Conservation (phyloP, 805 yeast species). For the Yarrowia sp. region DNA sequence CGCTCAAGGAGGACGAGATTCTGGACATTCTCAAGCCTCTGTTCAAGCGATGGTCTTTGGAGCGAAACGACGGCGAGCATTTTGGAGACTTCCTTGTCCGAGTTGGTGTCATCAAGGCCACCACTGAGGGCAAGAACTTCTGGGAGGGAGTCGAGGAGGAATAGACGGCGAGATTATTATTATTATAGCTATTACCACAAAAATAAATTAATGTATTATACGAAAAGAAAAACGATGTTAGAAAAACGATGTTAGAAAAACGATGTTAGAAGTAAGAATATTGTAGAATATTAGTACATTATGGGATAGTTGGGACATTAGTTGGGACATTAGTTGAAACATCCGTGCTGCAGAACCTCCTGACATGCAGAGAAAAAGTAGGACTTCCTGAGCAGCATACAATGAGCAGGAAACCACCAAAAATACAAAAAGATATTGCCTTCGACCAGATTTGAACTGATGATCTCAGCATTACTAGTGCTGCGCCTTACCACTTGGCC, state of each 20-base stretch:
- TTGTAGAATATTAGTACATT: too few species aligned
- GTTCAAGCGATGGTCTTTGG: conserved; percentile 91
- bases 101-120: conserved; percentile 81
- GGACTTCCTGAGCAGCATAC: too few species aligned
- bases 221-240: too few species aligned
- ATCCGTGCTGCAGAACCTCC: too few species aligned
- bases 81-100: conserved; percentile 92
- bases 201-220: not conserved
- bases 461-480: conserved; percentile 24
- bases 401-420: not conserved
- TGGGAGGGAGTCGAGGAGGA: conserved; percentile 90
- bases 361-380: too few species aligned
- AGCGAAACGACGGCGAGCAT: conserved; percentile 86
- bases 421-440: not conserved
- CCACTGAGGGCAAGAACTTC: conserved; percentile 87
- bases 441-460: conserved; percentile 24
- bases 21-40: conserved; percentile 72
- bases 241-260: too few species aligned
- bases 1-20: conserved; percentile 87
- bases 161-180: not conserved
- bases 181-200: not conserved
- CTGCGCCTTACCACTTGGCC: conserved; percentile 25
- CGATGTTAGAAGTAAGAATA: too few species aligned
- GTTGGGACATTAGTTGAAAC: too few species aligned
- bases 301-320: too few species aligned